A percentile compares a stretch with the other conserved stretches of the same genome.
Conservation (phyloP, 2,329 filamentous ascomycete species). For the Epicoccum sorghinum region DNA sequence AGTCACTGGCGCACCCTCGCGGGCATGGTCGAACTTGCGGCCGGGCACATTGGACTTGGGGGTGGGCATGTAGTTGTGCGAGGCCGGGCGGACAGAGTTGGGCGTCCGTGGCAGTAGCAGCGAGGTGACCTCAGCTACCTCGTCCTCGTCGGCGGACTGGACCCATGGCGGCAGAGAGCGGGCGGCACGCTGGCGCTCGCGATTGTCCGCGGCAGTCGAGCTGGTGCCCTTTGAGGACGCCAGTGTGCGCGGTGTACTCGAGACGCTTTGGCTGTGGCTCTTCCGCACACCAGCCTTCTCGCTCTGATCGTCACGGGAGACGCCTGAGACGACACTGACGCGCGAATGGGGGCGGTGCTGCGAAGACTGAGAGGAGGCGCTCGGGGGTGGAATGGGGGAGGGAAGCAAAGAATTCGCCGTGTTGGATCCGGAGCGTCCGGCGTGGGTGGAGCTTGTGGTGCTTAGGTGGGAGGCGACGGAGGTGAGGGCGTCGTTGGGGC, state of each 20-base stretch:
- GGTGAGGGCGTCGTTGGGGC: conserved; percentile 26
- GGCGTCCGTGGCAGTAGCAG: conserved; percentile 46
- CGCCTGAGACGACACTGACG: conserved; percentile 35
- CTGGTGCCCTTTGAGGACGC: conserved; percentile 41
- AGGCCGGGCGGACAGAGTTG: conserved; percentile 40
- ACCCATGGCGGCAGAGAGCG: conserved; percentile 49
- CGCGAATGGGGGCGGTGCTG: conserved; percentile 41
- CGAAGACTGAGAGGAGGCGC: conserved; percentile 36
- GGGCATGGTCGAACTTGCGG: conserved; percentile 48
- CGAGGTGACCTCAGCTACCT: conserved; percentile 37
- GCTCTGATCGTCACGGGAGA: conserved; percentile 33
- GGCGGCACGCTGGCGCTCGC: conserved; percentile 42
- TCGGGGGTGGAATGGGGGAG: conserved; percentile 40
- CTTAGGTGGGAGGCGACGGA: conserved; percentile 17
- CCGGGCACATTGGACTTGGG: conserved; percentile 48
- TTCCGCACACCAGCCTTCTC: conserved; percentile 33
- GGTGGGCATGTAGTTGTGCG: conserved; percentile 47
- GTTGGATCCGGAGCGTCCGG: conserved; percentile 12
- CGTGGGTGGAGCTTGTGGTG: conserved; percentile 14
- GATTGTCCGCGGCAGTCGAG: conserved; percentile 35
- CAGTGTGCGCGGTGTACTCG: conserved; percentile 46
- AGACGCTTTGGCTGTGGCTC: conserved; percentile 44
- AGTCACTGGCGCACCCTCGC: conserved; percentile 47
- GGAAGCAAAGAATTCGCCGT: conserved; percentile 32
- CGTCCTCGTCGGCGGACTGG: conserved; percentile 46